phyloP scores from a whole-genome alignment of 2,329 filamentous ascomycete genomes.

The Botrytis sinoallii region DNA sequence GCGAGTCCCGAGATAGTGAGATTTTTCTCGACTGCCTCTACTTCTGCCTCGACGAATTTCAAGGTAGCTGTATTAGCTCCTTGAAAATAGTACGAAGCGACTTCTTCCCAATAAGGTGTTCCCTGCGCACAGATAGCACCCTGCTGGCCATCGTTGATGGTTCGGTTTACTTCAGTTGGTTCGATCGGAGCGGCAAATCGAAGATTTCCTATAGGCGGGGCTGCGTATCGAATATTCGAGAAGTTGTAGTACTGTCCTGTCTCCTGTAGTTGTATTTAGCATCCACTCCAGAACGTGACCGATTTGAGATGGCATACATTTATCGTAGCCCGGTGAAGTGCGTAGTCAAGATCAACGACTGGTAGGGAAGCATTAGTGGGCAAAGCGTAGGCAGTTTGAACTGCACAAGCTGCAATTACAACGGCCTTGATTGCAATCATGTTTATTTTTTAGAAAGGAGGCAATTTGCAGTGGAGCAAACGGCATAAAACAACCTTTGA shows the following conservation, averaged over 20 bases:
- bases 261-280: constrained; percentile 28
- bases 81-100: background rate
- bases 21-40: constrained; percentile 1
- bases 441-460: constrained; percentile 2
- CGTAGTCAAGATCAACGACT: constrained; percentile 36
- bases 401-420: constrained; percentile 1
- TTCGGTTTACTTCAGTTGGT: constrained; percentile 35
- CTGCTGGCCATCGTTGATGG: constrained; percentile 33
- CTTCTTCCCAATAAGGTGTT: constrained; percentile 22
- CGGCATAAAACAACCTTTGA: background rate
- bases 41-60: constrained; percentile 4
- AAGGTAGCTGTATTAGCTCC: constrained; percentile 12
- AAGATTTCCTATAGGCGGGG: constrained; percentile 43
- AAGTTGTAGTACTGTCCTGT: constrained; percentile 40
- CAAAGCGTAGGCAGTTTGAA: constrained; percentile 6
- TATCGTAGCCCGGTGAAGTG: constrained; percentile 33
- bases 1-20: constrained; percentile 18
- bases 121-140: constrained; percentile 28
- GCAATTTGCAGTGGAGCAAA: background rate
- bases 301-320: constrained; percentile 29
- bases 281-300: background rate
- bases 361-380: constrained; percentile 24
- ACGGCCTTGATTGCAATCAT: constrained; percentile 11
- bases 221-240: constrained; percentile 46
- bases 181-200: constrained; percentile 44